Evolutionary conservation across 306 rosid genomes (phyloP).

Genomic region (Lablab purpureus): DNA sequence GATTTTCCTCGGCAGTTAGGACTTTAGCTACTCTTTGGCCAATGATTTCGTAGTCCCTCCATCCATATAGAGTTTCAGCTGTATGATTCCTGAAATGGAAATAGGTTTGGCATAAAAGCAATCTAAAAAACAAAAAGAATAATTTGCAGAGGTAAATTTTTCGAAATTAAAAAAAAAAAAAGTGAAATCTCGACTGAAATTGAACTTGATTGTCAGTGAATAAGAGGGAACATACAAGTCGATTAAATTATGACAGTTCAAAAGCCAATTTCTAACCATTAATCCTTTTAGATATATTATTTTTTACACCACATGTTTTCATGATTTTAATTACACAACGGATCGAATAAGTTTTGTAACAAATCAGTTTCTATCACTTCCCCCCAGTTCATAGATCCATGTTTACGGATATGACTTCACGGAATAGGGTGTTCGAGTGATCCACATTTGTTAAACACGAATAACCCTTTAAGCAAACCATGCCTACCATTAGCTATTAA

Average conservation of each 20-base stretch:
- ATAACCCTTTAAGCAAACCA: neutral
- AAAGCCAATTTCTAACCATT: neutral
- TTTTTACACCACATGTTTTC: neutral
- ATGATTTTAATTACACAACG: conserved; percentile 1
- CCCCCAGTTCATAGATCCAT: conserved; percentile 3
- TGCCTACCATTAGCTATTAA: neutral
- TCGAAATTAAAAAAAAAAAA: neutral
- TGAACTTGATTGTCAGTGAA: conserved; percentile 13
- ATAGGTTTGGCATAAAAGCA: conserved; percentile 16
- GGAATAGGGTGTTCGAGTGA: neutral
- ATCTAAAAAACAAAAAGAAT: neutral
- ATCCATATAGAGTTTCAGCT: conserved; percentile 75
- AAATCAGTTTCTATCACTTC: conserved; percentile 21
- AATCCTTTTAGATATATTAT: neutral
- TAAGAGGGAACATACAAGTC: neutral
- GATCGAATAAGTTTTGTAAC: neutral
- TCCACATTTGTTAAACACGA: conserved; percentile 1
- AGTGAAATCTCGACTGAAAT: neutral
- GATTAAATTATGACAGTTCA: neutral
- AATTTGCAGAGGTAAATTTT: neutral
- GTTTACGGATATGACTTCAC: neutral
- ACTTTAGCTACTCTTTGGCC: conserved; percentile 55
- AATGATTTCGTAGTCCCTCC: conserved; percentile 72
- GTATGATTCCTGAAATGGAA: conserved; percentile 64
- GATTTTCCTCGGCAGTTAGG: conserved; percentile 59